Evolutionary conservation across 352 stramenopile genomes (phyloP).

Genomic region (Pythium angustatum): DNA sequence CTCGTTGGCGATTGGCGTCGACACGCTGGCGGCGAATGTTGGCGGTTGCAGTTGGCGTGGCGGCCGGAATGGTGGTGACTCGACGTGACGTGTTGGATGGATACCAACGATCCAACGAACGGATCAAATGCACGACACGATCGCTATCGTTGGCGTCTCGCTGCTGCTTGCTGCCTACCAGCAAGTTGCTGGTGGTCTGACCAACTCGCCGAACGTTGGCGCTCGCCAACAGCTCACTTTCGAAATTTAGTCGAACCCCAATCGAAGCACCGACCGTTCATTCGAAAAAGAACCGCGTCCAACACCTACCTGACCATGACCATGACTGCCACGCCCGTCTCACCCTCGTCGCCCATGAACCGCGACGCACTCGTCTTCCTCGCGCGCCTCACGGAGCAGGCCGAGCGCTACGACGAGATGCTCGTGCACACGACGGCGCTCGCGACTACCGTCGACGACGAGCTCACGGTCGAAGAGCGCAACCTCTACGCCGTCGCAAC

Average conservation of each 20-base stretch:
- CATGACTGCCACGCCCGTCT: neutral
- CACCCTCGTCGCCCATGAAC: constrained; percentile 22
- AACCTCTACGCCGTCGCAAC: constrained; percentile 38
- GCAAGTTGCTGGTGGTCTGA: too few relatives aligned
- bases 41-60: neutral
- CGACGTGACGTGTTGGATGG: neutral
- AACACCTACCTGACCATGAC: neutral
- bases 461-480: constrained; percentile 38
- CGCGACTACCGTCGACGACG: constrained; percentile 18
- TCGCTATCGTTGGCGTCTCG: too few relatives aligned
- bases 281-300: constrained; percentile 18
- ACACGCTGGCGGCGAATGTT: neutral
- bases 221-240: constrained; percentile 16
- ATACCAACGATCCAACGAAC: neutral
- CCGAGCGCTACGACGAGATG: constrained; percentile 39
- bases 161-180: too few relatives aligned
- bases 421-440: constrained; percentile 32
- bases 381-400: constrained; percentile 38
- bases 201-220: too few relatives aligned
- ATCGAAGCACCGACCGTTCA: too few relatives aligned
- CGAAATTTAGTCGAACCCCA: neutral
- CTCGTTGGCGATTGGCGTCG: constrained; percentile 5
- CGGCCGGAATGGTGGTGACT: constrained; percentile 2
- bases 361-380: constrained; percentile 39
- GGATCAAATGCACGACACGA: too few relatives aligned